Percentiles rank a stretch among this genome's conserved stretches.
phyloP scores from a whole-genome alignment of 495 filamentous ascomycete species.

The Xylaria longipes region DNA sequence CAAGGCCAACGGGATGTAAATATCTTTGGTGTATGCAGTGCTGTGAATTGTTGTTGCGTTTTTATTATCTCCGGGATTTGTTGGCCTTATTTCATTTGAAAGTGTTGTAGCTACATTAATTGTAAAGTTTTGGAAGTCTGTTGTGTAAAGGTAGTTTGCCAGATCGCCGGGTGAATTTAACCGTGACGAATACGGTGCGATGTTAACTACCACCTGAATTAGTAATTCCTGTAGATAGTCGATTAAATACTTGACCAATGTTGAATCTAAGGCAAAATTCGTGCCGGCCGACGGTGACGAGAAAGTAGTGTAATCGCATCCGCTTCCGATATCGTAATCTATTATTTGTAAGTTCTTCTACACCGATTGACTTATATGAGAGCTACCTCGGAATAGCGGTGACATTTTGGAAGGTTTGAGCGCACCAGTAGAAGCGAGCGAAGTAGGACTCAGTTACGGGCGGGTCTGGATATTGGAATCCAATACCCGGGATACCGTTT shows the following conservation, averaged over 20 bases:
- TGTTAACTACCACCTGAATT: background rate
- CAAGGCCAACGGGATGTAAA: constrained; percentile 14
- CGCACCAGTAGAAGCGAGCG: constrained; percentile 14
- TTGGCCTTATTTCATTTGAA: constrained; percentile 5
- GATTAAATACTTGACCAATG: background rate
- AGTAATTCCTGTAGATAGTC: background rate
- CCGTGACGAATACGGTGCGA: background rate
- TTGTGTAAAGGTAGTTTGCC: constrained; percentile 8
- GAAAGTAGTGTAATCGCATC: background rate
- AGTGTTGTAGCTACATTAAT: constrained; percentile 10
- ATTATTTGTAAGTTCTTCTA: constrained; percentile 3
- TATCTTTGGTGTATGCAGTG: constrained; percentile 11
- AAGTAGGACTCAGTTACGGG: background rate
- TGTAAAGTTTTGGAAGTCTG: constrained; percentile 15
- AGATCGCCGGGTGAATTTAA: background rate
- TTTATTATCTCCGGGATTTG: constrained; percentile 16
- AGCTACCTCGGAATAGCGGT: constrained; percentile 18
- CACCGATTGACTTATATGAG: background rate
- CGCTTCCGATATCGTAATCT: background rate
- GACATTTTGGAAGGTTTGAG: constrained; percentile 13
- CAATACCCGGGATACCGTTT: constrained; percentile 5
- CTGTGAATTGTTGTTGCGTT: background rate
- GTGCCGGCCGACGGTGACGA: background rate
- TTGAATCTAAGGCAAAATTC: constrained; percentile 4
- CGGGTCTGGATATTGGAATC: background rate